phyloP scores from a whole-genome alignment of 2,329 filamentous ascomycete species.

The Sporothrix luriei region DNA sequence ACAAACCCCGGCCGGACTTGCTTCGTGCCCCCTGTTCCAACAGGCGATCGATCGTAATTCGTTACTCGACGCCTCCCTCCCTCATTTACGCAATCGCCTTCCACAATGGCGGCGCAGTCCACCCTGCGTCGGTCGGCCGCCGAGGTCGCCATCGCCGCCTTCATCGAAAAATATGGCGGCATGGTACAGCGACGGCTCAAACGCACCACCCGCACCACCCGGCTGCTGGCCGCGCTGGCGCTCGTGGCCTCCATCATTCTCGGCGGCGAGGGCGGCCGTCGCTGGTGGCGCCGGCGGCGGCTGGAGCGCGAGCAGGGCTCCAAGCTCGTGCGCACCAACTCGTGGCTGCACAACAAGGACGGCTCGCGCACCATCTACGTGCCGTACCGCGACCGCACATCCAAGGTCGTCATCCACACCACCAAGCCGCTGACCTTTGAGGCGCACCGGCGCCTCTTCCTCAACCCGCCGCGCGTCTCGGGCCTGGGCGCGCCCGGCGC shows the following conservation, averaged over 20 bases:
- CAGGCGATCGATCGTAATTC: neutral
- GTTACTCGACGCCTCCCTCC: neutral
- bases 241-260: conserved; percentile 78
- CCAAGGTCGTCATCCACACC: conserved; percentile 86
- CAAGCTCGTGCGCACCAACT: conserved; percentile 85
- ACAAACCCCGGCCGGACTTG: conserved; percentile 18
- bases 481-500: conserved; percentile 71
- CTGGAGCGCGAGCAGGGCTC: conserved; percentile 81
- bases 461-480: conserved; percentile 84
- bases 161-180: conserved; percentile 62
- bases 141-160: conserved; percentile 67
- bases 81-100: neutral
- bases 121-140: conserved; percentile 69
- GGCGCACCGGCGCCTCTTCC: conserved; percentile 87
- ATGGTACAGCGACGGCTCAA: conserved; percentile 59
- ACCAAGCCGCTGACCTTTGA: conserved; percentile 95
- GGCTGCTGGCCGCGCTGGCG: conserved; percentile 73
- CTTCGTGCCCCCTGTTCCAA: conserved; percentile 1
- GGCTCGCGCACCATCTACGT: conserved; percentile 94
- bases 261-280: conserved; percentile 74
- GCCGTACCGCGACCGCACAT: conserved; percentile 82
- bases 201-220: conserved; percentile 69
- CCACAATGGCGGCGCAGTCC: conserved; percentile 80
- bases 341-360: conserved; percentile 90
- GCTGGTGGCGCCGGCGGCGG: conserved; percentile 71